Conservation (phyloP, 495 filamentous ascomycete genomes). For the Zalerion maritima region DNA sequence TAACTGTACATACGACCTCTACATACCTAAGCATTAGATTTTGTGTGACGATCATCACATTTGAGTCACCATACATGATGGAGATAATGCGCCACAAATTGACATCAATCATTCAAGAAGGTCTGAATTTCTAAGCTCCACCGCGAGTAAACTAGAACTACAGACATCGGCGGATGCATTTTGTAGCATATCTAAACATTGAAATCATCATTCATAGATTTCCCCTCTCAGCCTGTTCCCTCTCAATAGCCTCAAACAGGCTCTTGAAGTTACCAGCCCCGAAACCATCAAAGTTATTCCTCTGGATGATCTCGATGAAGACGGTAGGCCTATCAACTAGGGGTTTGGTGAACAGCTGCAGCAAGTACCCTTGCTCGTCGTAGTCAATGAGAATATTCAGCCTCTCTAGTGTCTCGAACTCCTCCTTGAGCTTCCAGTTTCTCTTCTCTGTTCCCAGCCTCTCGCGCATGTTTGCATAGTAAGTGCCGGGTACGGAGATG, state of each 20-base stretch:
- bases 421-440: conserved; percentile 48
- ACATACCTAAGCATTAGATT: too few relatives aligned
- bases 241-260: conserved; percentile 82
- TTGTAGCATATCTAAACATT: too few relatives aligned
- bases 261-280: conserved; percentile 93
- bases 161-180: too few relatives aligned
- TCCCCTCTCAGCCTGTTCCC: conserved; percentile 70
- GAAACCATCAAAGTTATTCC: conserved; percentile 75
- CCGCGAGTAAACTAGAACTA: too few relatives aligned
- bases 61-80: too few relatives aligned
- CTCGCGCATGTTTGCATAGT: conserved; percentile 62
- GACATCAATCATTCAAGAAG: too few relatives aligned
- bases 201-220: too few relatives aligned
- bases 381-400: conserved; percentile 84
- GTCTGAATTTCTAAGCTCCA: too few relatives aligned
- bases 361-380: conserved; percentile 72
- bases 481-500: conserved; percentile 67
- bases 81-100: too few relatives aligned
- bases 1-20: too few relatives aligned
- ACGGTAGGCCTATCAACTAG: conserved; percentile 87
- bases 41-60: too few relatives aligned
- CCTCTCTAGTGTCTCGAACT: conserved; percentile 54
- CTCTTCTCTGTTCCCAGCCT: conserved; percentile 43
- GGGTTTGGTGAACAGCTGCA: conserved; percentile 84
- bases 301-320: conserved; percentile 87